Base-by-base conservation (phyloP, 129 eudicot species). In the Artemisia annua region DNA sequence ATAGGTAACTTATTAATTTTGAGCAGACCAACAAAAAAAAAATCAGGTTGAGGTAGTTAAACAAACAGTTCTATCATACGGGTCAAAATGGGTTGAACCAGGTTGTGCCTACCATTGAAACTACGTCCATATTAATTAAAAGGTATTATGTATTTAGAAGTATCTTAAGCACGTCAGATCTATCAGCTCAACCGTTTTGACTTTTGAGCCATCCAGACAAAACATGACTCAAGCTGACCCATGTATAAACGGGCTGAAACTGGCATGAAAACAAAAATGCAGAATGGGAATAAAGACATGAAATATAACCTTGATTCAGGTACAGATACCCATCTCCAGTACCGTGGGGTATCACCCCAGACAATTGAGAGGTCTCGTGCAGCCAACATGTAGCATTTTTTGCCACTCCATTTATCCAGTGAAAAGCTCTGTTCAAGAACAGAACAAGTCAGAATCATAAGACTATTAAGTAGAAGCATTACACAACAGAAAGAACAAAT, bases 321-420 rank as follows among this genome's bases (percentile, higher is more conserved):
- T 56, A 69, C 50, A 26, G 82, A 55, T 22, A 64, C 63, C 92
- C 88, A 88, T 76, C 72, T 66, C 96, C 97, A 89, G 66, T 89
- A 89, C 60, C 73, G 68, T 7, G 94, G 94, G 20, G 89, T 87
- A 57, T 87, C 91, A 13, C 88, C 85, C 96, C 96, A 89, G 12
- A 75, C 83, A 24, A 92, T 89, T 12, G 60, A 24, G 57, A 89
- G 94, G 32, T 83, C 85, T 60, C 82, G 83, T 63, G 97, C 89
- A 54, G 88, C 82, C 61, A 92, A 72, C 87, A 78, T 87, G 76
- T 16, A 92, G 28, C 97, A 85, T 75, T 85, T 92, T 78, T 87
- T 87, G 22, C 96, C 97, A 3, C 78, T 87, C 55, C 39, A 63
- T 83, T 89, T 92, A 26, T 89, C 94, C 76, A 92, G 51, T 15